Percentiles rank a stretch among this genome's conserved stretches.
Conservation (phyloP, 1,139 yeast genomes). For the Suhomyces coccinellae region DNA sequence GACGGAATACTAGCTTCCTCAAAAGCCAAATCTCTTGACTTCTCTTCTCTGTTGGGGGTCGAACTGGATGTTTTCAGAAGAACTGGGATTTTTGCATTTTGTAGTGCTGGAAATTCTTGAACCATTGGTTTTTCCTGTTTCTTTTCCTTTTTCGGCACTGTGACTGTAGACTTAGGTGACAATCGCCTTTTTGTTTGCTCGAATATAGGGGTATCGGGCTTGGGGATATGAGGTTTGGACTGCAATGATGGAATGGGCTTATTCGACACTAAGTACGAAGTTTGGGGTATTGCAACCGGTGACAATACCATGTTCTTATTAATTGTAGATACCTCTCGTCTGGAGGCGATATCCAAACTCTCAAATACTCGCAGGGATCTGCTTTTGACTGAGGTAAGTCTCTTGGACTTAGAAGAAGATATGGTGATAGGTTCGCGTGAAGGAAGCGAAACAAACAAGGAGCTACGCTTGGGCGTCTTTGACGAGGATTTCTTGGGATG, state of each 20-base stretch:
- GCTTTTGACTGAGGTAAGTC: conserved; percentile 9
- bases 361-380: conserved; percentile 22
- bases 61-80: not conserved
- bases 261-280: not conserved
- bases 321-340: conserved; percentile 10
- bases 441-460: conserved; percentile 42
- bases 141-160: not conserved
- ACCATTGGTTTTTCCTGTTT: not conserved
- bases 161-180: not conserved
- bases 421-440: conserved; percentile 40
- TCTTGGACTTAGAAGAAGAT: conserved; percentile 9
- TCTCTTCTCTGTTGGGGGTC: not conserved
- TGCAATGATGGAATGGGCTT: not conserved
- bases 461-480: conserved; percentile 35
- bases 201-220: conserved; percentile 2
- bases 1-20: conserved; percentile 7
- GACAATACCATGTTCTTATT: conserved; percentile 15
- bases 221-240: not conserved
- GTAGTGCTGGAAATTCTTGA: not conserved
- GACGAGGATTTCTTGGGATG: conserved; percentile 2
- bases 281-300: conserved; percentile 17
- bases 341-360: conserved; percentile 20
- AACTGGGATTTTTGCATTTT: conserved; percentile 2
- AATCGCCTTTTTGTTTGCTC: not conserved
- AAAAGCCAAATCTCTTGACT: not conserved